Evolutionary conservation across 2,329 filamentous ascomycete genomes (phyloP).

Genomic region (Ophiostoma novo-ulmi): DNA sequence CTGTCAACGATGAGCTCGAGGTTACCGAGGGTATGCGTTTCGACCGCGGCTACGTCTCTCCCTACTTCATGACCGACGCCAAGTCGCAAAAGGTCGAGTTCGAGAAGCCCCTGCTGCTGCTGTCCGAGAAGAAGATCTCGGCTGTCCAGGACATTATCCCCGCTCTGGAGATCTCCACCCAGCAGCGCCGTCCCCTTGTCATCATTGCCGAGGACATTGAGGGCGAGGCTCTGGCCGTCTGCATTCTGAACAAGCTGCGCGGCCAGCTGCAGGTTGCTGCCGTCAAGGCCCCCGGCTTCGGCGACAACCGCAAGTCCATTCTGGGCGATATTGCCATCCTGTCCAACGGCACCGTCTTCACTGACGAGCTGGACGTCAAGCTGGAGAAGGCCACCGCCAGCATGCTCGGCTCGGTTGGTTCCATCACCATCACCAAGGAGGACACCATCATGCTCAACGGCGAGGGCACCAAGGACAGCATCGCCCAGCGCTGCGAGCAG

Average conservation of each 20-base stretch:
- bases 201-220: conserved; percentile 99
- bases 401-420: conserved; percentile 93
- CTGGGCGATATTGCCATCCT: conserved; percentile 93
- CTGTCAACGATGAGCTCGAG: conserved; percentile 93
- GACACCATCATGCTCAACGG: conserved; percentile 98
- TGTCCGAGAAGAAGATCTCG: conserved; percentile 99
- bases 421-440: conserved; percentile 99
- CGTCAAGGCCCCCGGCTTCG: conserved; percentile 98
- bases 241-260: conserved; percentile 99
- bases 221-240: conserved; percentile 95
- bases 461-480: conserved; percentile 88
- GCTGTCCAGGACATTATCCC: conserved; percentile 98
- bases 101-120: conserved; percentile 96
- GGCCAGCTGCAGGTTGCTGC: conserved; percentile 97
- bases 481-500: conserved; percentile 95
- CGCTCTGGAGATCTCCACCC: conserved; percentile 92
- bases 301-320: conserved; percentile 99
- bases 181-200: conserved; percentile 88
- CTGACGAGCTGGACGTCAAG: conserved; percentile 97
- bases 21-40: conserved; percentile 99
- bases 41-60: conserved; percentile 96
- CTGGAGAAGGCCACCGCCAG: conserved; percentile 96
- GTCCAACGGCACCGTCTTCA: conserved; percentile 96
- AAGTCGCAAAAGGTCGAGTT: conserved; percentile 99
- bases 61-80: conserved; percentile 99